Base-by-base conservation (phyloP, 1,284 basidiomycete genomes). In the Pterulicium gracile region DNA sequence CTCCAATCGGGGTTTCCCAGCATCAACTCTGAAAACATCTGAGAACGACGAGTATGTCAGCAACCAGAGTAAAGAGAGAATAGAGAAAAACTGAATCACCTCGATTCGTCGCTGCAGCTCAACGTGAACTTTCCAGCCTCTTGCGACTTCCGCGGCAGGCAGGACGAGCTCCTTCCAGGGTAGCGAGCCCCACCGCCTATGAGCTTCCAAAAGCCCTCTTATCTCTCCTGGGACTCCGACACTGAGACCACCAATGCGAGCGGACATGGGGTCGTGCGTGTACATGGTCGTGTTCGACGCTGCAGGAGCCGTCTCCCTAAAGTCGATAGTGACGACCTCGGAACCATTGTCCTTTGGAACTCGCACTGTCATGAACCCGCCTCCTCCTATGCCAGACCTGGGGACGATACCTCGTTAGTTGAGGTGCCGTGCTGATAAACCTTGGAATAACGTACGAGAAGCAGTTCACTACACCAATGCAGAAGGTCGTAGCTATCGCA, bases 351-450 rank as follows among this genome's bases (percentile, higher is more conserved):
- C 52, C 4, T 76, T 72, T 3, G 92, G 88, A 4, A 93, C 68
- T 17, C 90, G 81, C 39, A 97, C 73, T 23, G 84, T 81, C 81
- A 95, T 90, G 59, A 94, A 93, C 0, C 93, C 93, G 21, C 91
- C 93, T 1, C 92, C 92, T 17, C 90, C 91, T 43, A 96, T 87
- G 2, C 91, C 85, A 13, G 85, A 83, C 3, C 86, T 88, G 44
- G 15, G n/a, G n/a, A n/a, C n/a, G n/a, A n/a, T 32, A 49, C 22
- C 32, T 46, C 13, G 44, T 23, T 2, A 51, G 40, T 24, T 15
- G 35, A 36, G 13, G n/a, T n/a, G n/a, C n/a, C n/a, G n/a, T n/a
- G n/a, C n/a, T n/a, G n/a, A n/a, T n/a, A n/a, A n/a, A 27, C 17
- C 24, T 41, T 46, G 40, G 24, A 39, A 19, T 23, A 3, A 71